Evolutionary conservation across 2,329 filamentous ascomycete species (phyloP), one percentile per base, ranked within the genome.

Genomic region (Fusarium longipes): DNA sequence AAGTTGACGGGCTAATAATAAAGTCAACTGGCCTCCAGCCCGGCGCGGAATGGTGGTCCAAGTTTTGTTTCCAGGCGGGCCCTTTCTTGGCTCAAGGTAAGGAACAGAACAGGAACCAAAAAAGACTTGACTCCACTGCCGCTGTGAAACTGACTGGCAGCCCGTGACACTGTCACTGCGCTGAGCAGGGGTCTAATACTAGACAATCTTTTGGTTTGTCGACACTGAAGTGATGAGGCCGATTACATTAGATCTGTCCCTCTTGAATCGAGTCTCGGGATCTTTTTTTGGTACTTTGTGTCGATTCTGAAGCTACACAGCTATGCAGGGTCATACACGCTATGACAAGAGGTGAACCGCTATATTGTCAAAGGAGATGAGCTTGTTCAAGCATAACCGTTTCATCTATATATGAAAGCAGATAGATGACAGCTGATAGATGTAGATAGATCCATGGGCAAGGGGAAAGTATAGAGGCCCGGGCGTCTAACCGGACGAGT

Each of bases 61-160:
- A 71, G 70, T 71, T 72, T 71, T 65, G 67, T 72, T 72, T 72
- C 63, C 59, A 60, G 40, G 44, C 52, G 44, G 57, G 44, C 24
- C 38, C 63, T n/a, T n/a, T n/a, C n/a, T 58, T 68, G n/a, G 14
- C 42, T 33, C 25, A 40, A 39, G 18, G 20, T 22, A 32, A 52
- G 25, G 33, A 22, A 38, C 33, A 40, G 51, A 53, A 36, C 40
- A 36, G 49, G 57, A 60, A 64, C 58, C 65, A 55, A 55, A 51
- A 40, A 40, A 32, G 52, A 57, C 40, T 17, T 22, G 63, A 47
- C 65, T 66, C 65, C 65, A 66, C 65, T 63, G 15, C 20, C 9
- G 20, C 27, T 48, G 43, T 63, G 58, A 63, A 57, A 61, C 42
- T 56, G 47, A 61, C 42, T 56, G 47, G 22, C 40, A 60, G 36